A percentile compares a stretch with the other conserved stretches of the same genome.
Conservation (phyloP, 768 basidiomycete species). For the Boletus sp. region DNA sequence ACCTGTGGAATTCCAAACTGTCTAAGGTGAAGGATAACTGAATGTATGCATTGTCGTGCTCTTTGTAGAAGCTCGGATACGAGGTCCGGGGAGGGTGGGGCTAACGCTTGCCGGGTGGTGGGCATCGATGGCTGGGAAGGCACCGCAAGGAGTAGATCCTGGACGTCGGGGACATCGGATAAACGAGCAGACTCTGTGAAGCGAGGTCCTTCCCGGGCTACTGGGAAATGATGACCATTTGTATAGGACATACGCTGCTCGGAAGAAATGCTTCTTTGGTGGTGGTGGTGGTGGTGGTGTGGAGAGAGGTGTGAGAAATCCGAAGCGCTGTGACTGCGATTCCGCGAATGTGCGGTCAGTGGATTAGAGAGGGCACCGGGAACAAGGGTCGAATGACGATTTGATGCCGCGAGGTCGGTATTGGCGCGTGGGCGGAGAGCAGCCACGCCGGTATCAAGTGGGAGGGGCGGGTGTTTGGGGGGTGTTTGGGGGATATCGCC, state of each 20-base stretch:
- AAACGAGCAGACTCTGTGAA: slow-evolving; percentile 1
- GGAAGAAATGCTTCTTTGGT: neutral
- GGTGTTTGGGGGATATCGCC: neutral
- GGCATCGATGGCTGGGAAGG: neutral
- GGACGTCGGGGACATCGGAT: slow-evolving; percentile 1
- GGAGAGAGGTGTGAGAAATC: neutral
- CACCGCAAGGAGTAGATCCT: neutral
- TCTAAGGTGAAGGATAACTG: slow-evolving; percentile 58
- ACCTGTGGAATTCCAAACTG: slow-evolving; percentile 43
- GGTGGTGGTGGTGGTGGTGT: neutral
- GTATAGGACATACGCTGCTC: neutral
- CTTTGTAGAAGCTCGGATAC: slow-evolving; percentile 59
- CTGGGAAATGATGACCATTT: neutral
- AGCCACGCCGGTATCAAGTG: neutral
- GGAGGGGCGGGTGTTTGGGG: slow-evolving; percentile 5
- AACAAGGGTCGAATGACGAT: slow-evolving; percentile 8
- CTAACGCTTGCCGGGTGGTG: slow-evolving; percentile 45
- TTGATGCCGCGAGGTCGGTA: slow-evolving; percentile 18
- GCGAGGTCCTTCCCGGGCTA: slow-evolving; percentile 4
- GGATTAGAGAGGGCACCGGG: slow-evolving; percentile 8
- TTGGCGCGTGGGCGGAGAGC: slow-evolving; percentile 23
- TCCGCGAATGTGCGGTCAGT: slow-evolving; percentile 11
- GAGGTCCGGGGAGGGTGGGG: slow-evolving; percentile 52
- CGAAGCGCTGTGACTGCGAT: slow-evolving; percentile 17
- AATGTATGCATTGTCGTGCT: slow-evolving; percentile 53